Conservation (phyloP, 495 filamentous ascomycete genomes). For the Xylaria cubensis region DNA sequence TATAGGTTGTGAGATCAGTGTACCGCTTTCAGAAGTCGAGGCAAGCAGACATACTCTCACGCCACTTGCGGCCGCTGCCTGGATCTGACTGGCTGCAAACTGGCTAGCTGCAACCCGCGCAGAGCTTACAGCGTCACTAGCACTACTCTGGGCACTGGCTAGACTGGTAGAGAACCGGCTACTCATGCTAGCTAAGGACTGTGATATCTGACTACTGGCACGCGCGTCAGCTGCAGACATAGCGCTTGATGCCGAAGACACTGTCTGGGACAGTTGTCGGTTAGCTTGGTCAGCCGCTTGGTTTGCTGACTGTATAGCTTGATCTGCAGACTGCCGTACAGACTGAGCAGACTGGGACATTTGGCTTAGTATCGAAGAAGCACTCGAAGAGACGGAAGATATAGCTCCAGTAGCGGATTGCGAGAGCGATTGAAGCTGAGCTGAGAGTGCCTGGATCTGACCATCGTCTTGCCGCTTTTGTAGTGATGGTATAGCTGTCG, state of each 20-base stretch:
- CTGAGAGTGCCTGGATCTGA: conserved; percentile 49
- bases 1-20: conserved; percentile 17
- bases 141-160: conserved; percentile 38
- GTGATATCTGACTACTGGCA: conserved; percentile 34
- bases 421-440: conserved; percentile 44
- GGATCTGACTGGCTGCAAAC: conserved; percentile 45
- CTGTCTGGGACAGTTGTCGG: conserved; percentile 45
- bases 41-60: conserved; percentile 37
- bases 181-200: conserved; percentile 37
- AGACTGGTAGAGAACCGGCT: conserved; percentile 30
- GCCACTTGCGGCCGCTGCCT: conserved; percentile 42
- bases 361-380: conserved; percentile 38
- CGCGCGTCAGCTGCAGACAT: conserved; percentile 37
- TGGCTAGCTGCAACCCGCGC: conserved; percentile 38
- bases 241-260: conserved; percentile 43
- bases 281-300: conserved; percentile 48
- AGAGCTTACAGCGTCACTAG: conserved; percentile 32
- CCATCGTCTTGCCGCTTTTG: conserved; percentile 48
- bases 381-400: conserved; percentile 42
- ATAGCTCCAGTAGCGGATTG: conserved; percentile 46
- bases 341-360: conserved; percentile 40
- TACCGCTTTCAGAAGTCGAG: too few relatives aligned
- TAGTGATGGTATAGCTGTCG: conserved; percentile 29
- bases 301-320: conserved; percentile 37
- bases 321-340: conserved; percentile 38